Evolutionary conservation across 768 basidiomycete species (phyloP).

Genomic region (Cyclocybe aegerita): DNA sequence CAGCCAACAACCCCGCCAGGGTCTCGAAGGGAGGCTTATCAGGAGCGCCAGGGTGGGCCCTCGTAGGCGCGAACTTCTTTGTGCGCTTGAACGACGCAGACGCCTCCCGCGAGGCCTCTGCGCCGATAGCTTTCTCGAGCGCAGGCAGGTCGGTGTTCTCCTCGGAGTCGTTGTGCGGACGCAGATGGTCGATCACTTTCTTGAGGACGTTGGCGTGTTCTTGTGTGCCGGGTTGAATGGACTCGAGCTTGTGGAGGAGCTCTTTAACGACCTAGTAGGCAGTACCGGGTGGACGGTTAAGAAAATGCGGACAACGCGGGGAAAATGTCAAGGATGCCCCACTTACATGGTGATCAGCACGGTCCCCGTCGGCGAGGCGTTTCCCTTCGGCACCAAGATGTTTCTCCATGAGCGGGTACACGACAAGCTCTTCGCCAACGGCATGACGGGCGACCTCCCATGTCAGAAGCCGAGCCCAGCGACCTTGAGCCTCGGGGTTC

Average conservation of each 20-base stretch:
- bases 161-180: slow-evolving; percentile 56
- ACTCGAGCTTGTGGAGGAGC: slow-evolving; percentile 46
- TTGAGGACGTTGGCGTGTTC: slow-evolving; percentile 45
- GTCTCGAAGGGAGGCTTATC: slow-evolving; percentile 65
- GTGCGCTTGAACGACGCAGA: slow-evolving; percentile 50
- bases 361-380: slow-evolving; percentile 53
- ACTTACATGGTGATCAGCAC: slow-evolving; percentile 53
- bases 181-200: slow-evolving; percentile 46
- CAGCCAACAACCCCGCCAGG: slow-evolving; percentile 48
- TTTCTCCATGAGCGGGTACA: slow-evolving; percentile 62
- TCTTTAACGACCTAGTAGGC: slow-evolving; percentile 30
- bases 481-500: slow-evolving; percentile 45
- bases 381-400: slow-evolving; percentile 51
- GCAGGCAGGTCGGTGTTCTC: slow-evolving; percentile 56
- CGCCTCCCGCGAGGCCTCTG: slow-evolving; percentile 41
- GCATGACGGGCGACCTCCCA: slow-evolving; percentile 67
- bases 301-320: too few relatives aligned
- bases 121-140: slow-evolving; percentile 47
- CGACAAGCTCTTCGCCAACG: slow-evolving; percentile 61
- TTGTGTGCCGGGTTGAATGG: slow-evolving; percentile 35
- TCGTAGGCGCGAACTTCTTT: slow-evolving; percentile 62
- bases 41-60: slow-evolving; percentile 33
- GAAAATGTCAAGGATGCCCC: background rate
- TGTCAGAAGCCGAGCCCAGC: slow-evolving; percentile 54
- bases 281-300: background rate